phyloP scores from a whole-genome alignment of 73 alveolate species.

The Symbiodinium pilosum region DNA sequence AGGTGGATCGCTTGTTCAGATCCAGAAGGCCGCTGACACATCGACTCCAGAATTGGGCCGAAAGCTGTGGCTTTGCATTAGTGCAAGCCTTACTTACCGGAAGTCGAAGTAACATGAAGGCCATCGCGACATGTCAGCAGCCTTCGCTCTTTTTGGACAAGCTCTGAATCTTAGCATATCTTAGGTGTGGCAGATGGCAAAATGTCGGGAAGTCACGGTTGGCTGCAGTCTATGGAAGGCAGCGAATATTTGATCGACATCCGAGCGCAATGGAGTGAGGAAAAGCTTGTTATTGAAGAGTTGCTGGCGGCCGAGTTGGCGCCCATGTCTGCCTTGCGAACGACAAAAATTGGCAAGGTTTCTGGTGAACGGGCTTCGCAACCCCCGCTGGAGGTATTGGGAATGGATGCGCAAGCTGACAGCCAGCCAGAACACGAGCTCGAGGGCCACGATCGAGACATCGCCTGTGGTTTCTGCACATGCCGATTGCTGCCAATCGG shows the following conservation, averaged over 20 bases:
- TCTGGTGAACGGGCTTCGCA: background rate
- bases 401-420: background rate
- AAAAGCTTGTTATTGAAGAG: background rate
- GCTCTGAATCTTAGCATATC: background rate
- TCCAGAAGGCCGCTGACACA: background rate
- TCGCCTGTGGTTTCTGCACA: constrained; percentile 40
- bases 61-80: background rate
- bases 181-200: constrained; percentile 67
- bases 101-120: background rate
- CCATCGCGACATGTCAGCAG: background rate
- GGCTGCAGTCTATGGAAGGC: background rate
- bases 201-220: constrained; percentile 22
- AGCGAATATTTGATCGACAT: background rate
- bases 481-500: constrained; percentile 29
- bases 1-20: background rate
- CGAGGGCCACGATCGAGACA: constrained; percentile 14
- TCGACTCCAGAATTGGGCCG: background rate
- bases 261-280: constrained; percentile 42
- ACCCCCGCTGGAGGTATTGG: background rate
- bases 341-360: background rate
- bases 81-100: background rate
- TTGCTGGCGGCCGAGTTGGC: background rate
- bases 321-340: background rate
- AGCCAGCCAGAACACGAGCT: constrained; percentile 28
- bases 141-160: too few relatives aligned